Base-by-base conservation (phyloP, 129 eudicot species). In the Flaveria trinervia region DNA sequence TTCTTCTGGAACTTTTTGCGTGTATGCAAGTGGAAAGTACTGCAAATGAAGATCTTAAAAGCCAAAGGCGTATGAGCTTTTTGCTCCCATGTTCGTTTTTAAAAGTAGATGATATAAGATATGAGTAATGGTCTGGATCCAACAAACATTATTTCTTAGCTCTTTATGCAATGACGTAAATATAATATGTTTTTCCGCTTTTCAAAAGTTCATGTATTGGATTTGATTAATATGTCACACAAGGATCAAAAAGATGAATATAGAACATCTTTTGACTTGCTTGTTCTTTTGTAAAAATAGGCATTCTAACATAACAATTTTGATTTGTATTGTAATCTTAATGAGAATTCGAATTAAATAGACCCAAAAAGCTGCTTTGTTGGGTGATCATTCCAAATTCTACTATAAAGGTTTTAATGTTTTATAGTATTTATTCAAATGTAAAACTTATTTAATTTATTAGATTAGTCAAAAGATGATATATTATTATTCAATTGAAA, bases 91-190 rank as follows among this genome's bases (percentile, higher is more conserved):
- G 57, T 23, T 44, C 23, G 41, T 72, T 39, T 36, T 5, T 39
- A 41, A 59, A 73, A 73, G 57, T 59, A 20, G 52, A 57, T 6
- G 45, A 1, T 73, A 59, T 23, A 73, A 4, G 69, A 73, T 73
- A 59, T 41, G 69, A 20, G 3, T 73, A 45, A 22, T 46, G 59
- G 17, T 23, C 8, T 68, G 55, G 45, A 68, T 68, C 55, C 72
- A 68, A 68, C 72, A 57, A 57, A 57, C 51, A 68, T n/a, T 18
- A 9, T 7, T 41, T 20, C 46, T 26, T 28, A 12, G 11, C 72
- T 44, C 48, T 46, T 9, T 68, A 20, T 0, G 61, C 14, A 57
- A 57, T 20, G 33, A 22, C 23, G 15, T 20, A 18, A 55, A 20
- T 2, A 8, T 57, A 57, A 22, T 3, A 14, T 46, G 33, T 44